These are phyloP conservation scores for Maudiozyma pseudohumilis DNA, from an alignment of 805 yeast species.

Conservation along the genomic window DNA sequence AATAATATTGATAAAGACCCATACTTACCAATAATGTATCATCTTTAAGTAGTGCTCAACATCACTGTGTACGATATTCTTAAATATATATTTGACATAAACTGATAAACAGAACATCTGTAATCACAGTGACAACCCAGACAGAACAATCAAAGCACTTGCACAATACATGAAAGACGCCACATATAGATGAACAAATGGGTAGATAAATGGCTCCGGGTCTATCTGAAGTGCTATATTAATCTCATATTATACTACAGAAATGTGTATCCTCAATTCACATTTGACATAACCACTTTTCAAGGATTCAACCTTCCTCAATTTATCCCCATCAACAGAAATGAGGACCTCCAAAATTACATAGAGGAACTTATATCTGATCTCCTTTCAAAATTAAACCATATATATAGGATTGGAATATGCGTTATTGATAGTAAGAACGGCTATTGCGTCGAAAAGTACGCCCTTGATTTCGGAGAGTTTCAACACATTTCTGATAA, in stretches of 20 bases:
- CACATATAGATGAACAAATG: conserved; percentile 21
- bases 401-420: conserved; percentile 17
- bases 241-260: conserved; percentile 31
- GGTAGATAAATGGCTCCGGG: conserved; percentile 21
- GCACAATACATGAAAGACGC: too few species aligned
- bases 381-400: conserved; percentile 16
- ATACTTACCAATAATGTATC: too few species aligned
- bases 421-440: conserved; percentile 17
- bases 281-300: conserved; percentile 30
- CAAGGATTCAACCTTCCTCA: conserved; percentile 35
- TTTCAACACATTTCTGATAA: conserved; percentile 14
- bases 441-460: conserved; percentile 21
- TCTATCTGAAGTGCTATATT: conserved; percentile 31
- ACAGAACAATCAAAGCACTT: too few species aligned
- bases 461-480: conserved; percentile 26
- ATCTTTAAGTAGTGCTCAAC: too few species aligned
- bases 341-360: conserved; percentile 36
- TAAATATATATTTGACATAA: too few species aligned
- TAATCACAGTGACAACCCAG: too few species aligned
- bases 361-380: conserved; percentile 28
- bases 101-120: too few species aligned
- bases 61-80: too few species aligned
- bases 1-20: too few species aligned
- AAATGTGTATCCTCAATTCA: conserved; percentile 29
- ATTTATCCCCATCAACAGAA: conserved; percentile 35